Percentiles rank a stretch among this genome's conserved stretches.
phyloP scores from a whole-genome alignment of 208 protist species.

The Leishmania braziliensis region DNA sequence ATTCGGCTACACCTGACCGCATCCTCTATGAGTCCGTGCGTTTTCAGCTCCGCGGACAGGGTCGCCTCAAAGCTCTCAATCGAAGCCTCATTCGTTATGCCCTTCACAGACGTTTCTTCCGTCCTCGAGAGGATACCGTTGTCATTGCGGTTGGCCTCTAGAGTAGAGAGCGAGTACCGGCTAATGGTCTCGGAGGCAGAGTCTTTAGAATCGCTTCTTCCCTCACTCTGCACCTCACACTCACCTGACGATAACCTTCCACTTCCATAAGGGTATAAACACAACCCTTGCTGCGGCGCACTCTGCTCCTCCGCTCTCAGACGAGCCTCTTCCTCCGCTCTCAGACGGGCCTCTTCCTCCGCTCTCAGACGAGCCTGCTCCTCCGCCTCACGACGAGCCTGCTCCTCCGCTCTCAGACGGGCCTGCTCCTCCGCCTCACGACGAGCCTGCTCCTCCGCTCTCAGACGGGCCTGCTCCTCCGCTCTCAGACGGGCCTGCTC shows the following conservation, averaged over 20 bases:
- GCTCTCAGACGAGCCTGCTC: slow-evolving; percentile 10
- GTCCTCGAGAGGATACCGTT: slow-evolving; percentile 57
- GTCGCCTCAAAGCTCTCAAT: slow-evolving; percentile 60
- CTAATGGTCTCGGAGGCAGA: slow-evolving; percentile 17
- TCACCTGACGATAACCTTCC: neutral
- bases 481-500: slow-evolving; percentile 27
- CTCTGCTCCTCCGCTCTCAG: slow-evolving; percentile 6
- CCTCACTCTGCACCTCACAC: neutral
- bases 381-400: slow-evolving; percentile 8
- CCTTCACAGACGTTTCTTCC: slow-evolving; percentile 4
- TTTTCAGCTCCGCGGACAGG: slow-evolving; percentile 35
- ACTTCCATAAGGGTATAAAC: neutral
- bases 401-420: slow-evolving; percentile 38
- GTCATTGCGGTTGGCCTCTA: slow-evolving; percentile 44
- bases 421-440: slow-evolving; percentile 53
- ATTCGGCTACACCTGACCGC: slow-evolving; percentile 49
- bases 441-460: slow-evolving; percentile 31
- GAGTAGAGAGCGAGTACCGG: slow-evolving; percentile 26
- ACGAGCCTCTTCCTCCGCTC: slow-evolving; percentile 25
- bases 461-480: slow-evolving; percentile 73
- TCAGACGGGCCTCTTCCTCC: slow-evolving; percentile 25
- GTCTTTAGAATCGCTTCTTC: slow-evolving; percentile 2
- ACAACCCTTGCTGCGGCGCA: slow-evolving; percentile 7
- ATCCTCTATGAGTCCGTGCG: slow-evolving; percentile 39
- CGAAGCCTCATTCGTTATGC: slow-evolving; percentile 19